Conservation (phyloP, 495 filamentous ascomycete species). For the Paragyromitra xinjiangensis region DNA sequence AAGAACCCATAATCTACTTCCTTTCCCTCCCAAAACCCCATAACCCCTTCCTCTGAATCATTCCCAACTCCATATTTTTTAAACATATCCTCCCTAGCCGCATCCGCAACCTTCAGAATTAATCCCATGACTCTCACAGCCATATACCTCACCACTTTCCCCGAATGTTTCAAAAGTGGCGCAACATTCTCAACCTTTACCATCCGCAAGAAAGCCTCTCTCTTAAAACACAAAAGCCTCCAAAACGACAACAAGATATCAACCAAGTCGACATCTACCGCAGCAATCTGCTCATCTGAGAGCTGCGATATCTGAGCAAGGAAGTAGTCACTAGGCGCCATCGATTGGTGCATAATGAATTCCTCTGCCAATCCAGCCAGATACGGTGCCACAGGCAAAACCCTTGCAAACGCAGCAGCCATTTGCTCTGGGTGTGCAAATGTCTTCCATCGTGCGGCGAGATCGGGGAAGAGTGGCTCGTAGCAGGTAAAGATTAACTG, state of each 20-base stretch:
- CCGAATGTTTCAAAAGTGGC: conserved; percentile 40
- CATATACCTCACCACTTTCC: conserved; percentile 75
- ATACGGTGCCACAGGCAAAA: conserved; percentile 54
- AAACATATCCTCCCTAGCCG: conserved; percentile 75
- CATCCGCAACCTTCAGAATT: conserved; percentile 82
- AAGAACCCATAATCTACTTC: conserved; percentile 85
- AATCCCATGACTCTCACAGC: conserved; percentile 80
- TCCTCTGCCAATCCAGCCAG: conserved; percentile 51
- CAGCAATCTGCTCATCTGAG: conserved; percentile 15
- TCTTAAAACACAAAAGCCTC: conserved; percentile 50
- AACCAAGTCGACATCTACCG: conserved; percentile 14
- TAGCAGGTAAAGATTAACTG: conserved; percentile 50
- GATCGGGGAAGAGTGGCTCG: conserved; percentile 54
- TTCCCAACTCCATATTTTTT: conserved; percentile 61
- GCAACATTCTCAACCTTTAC: conserved; percentile 40
- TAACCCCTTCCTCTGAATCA: conserved; percentile 68
- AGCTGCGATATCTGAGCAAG: conserved; percentile 16
- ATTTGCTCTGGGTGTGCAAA: conserved; percentile 44
- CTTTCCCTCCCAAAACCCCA: conserved; percentile 78
- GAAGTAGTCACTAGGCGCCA: conserved; percentile 13
- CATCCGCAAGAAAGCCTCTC: conserved; percentile 49
- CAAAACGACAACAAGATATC: conserved; percentile 51
- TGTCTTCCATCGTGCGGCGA: conserved; percentile 52
- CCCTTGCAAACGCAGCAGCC: conserved; percentile 47
- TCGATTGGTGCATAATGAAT: conserved; percentile 20